Evolutionary conservation across 2,329 filamentous ascomycete species (phyloP), one percentile per base, ranked within the genome.

Genomic region (Bipolaris gigantea): DNA sequence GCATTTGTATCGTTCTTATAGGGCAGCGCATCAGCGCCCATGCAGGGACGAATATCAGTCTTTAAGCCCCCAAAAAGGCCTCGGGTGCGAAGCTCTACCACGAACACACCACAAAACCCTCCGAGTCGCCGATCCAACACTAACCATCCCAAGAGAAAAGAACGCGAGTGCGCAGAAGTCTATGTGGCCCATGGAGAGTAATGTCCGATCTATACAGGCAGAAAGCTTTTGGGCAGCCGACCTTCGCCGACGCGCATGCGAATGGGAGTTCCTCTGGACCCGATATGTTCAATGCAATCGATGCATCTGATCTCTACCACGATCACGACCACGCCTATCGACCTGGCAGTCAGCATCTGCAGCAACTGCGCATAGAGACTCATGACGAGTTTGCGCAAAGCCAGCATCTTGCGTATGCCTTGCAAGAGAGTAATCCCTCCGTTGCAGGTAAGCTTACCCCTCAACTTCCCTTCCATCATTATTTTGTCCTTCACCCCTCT

Each of bases 221-320:
- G 59, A 61, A 65, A 67, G 62, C 59, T 55, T 65, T 70, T 74
- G 71, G 71, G 64, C 65, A 62, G 64, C 71, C 64, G 70, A 73
- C 68, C 64, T 73, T 68, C 69, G 69, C 62, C 65, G 67, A 67
- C 59, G 60, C 53, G 40, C 66, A 63, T 74, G 72, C 67, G 57
- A 72, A 58, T 70, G 67, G 62, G 72, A 74, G 59, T 74, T 74
- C 65, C 67, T 73, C 66, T 74, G 72, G 72, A 73, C 65, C 65
- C 73, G 71, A 74, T 53, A 60, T 58, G 13, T 69, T 67, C 67
- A 62, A 65, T 45, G 57, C 62, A 27, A 61, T 71, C 48, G 67
- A 66, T 50, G 55, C 68, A 48, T 52, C 64, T 55, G 51, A 63
- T 25, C 62, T 72, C 53, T 69, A 69, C 38, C 54, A 65, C 34